Base-by-base conservation (phyloP, 306 rosid species). In the Acacia acuminata region DNA sequence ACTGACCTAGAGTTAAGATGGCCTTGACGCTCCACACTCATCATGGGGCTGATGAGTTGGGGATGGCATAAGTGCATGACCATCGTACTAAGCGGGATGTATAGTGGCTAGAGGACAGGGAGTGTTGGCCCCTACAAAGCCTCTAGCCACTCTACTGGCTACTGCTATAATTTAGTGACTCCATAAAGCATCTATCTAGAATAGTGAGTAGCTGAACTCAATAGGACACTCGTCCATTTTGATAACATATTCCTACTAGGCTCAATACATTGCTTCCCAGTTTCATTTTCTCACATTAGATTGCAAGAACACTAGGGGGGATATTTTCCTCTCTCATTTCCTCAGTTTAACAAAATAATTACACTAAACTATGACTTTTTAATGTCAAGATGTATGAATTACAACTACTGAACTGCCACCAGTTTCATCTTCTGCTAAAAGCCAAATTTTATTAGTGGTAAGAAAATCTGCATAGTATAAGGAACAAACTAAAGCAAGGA, bases 401-500 rank as follows among this genome's bases (percentile, higher is more conserved):
- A n/a, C 5, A 61, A 77, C 42, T 0, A 15, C 8, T 38, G 22
- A 40, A 53, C 32, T 11, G 70, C 60, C 27, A n/a, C 36, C 22
- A 13, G n/a, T 53, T 79, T 38, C 77, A 69, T 51, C 77, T 69
- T 24, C 60, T 45, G 34, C 43, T n/a, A 53, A n/a, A 71, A 24
- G 19, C 17, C 76, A 13, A 71, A 71, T 32, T 77, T 40, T 30
- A 81, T 40, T 5, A 61, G 42, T 38, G 51, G 44, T 51, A 78
- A 38, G 56, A 69, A 73, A 45, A 78, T 38, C 40, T 45, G 51
- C 60, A 79, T 9, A 68, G 66, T 42, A 82, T 9, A 77, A 73
- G 55, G 3, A 22, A 7, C 22, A 10, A 24, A 53, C 36, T 50
- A 48, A 78, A 68, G 48, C 14, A 34, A 60, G 67, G 15, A 45